phyloP scores from a whole-genome alignment of 139 green algal species.

The Klebsormidium nitens region DNA sequence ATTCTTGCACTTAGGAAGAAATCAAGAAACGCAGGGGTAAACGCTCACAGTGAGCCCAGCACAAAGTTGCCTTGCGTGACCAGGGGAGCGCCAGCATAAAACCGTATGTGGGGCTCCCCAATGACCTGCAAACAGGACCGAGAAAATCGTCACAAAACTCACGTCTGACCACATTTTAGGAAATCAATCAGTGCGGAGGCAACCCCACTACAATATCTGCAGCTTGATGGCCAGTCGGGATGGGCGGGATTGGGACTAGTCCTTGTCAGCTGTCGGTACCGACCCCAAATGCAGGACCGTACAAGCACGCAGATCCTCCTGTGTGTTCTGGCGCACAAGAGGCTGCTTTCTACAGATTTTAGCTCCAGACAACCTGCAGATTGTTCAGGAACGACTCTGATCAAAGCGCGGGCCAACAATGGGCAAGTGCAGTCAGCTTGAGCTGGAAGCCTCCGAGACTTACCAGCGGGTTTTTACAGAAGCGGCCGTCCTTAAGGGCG shows the following conservation, averaged over 20 bases:
- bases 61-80: constrained; percentile 58
- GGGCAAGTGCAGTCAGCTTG: background rate
- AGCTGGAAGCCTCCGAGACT: background rate
- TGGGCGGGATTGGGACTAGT: no score
- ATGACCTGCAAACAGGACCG: constrained; percentile 42
- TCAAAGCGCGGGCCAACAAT: background rate
- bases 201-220: no score
- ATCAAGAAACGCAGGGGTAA: no score
- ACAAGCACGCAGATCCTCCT: no score
- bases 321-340: no score
- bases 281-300: no score
- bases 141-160: no score
- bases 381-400: background rate
- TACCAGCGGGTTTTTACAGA: constrained; percentile 63
- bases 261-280: background rate
- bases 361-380: background rate
- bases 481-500: constrained; percentile 45
- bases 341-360: no score
- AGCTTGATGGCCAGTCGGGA: no score
- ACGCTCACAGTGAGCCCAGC: constrained; percentile 61
- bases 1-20: no score
- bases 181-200: no score
- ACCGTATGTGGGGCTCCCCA: constrained; percentile 63
- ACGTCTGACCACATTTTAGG: no score
- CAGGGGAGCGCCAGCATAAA: constrained; percentile 81